Conservation (phyloP, 805 yeast genomes). For the Jamesozyma lodderae region DNA sequence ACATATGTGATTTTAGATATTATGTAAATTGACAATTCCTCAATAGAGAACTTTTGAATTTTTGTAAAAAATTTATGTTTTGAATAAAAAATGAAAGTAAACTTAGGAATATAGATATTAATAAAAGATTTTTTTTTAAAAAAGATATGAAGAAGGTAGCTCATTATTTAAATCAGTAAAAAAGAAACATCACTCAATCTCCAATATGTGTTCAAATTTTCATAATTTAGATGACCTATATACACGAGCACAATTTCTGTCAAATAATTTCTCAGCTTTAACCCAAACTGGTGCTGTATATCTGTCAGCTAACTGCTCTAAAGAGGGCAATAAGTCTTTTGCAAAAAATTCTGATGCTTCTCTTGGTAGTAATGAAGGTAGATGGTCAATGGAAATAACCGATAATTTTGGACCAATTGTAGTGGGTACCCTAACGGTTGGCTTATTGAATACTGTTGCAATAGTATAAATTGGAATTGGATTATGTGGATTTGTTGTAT, state of each 20-base stretch:
- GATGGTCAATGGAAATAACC: conserved; percentile 90
- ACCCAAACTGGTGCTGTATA: conserved; percentile 82
- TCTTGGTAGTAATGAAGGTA: conserved; percentile 91
- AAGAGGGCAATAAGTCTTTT: conserved; percentile 78
- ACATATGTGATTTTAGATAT: too few species aligned
- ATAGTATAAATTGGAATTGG: conserved; percentile 89
- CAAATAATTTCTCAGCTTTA: conserved; percentile 74
- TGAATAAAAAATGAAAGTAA: too few species aligned
- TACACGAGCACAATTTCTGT: conserved; percentile 75
- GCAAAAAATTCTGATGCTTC: conserved; percentile 92
- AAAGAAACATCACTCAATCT: neutral
- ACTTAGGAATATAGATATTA: neutral
- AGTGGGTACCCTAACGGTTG: conserved; percentile 79
- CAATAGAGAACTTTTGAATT: too few species aligned
- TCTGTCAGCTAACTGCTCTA: conserved; percentile 77
- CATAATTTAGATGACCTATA: conserved; percentile 38
- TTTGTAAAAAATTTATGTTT: neutral
- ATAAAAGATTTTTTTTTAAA: too few species aligned
- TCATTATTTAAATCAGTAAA: neutral
- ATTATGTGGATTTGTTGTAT: conserved; percentile 96
- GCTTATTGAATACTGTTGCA: conserved; percentile 85
- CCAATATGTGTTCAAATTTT: too few species aligned
- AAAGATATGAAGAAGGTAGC: neutral
- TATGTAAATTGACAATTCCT: too few species aligned
- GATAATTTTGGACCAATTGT: conserved; percentile 76